Evolutionary conservation across 805 yeast genomes (phyloP), one percentile per base, ranked within the genome.

Genomic region (Pichia phayaonensis): DNA sequence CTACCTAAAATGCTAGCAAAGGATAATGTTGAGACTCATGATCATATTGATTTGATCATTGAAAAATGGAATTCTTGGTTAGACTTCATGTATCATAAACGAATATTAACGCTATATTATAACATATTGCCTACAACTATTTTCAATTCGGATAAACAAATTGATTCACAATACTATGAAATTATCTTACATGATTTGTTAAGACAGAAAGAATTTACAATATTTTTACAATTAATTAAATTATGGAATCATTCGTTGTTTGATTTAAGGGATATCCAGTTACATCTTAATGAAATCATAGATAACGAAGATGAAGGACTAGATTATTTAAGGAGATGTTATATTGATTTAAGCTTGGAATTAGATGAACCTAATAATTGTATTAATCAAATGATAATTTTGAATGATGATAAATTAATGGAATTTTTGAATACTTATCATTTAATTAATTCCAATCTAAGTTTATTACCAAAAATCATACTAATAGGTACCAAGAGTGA

Each of bases 61-160:
- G 63, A 66, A 6, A 74, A 80, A 51, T 90, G 97, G 97, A 76
- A 76, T 40, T 69, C 67, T 24, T 83, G 89, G 83, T 64, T 83
- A 4, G 64, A 67, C 54, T 73, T 71, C 15, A 84, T 82, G 55
- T 64, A 80, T 2, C 70, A 76, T 2, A 65, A 75, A 1, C 72
- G 69, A 2, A 76, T 81, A 46, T 64, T 74, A 10, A 66, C 63
- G 3, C 67, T 63, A 8, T 64, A 87, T 31, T 80, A 83, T 0
- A 67, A 71, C 0, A 63, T 72, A 1, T 61, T 94, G 4, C 98
- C 99, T 0, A 56, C 57, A 0, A 62, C 68, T 24, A 24, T 10
- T 21, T 54, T 45, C 39, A 53, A 42, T 27, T 43, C 55, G 1
- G 56, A 53, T 16, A 27, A 42, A 16, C 64, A 68, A 34, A 56